A percentile compares a stretch with the other conserved stretches of the same genome.
phyloP scores from a whole-genome alignment of 2,329 filamentous ascomycete genomes.

The Pseudovirgaria hyperparasitica region DNA sequence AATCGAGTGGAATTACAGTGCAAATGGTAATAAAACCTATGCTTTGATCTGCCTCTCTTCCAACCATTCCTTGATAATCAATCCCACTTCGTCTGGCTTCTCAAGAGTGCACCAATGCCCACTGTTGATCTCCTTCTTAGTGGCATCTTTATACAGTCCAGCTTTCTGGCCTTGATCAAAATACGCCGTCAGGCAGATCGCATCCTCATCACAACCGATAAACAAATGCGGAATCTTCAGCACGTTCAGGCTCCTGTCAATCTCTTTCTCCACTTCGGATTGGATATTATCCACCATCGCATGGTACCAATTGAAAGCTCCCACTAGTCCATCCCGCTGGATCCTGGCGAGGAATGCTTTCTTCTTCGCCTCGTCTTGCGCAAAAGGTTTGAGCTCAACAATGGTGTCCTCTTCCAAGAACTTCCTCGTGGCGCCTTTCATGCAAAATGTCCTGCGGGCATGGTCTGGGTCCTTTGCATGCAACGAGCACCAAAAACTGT shows the following conservation, averaged over 20 bases:
- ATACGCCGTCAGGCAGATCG: slow-evolving; percentile 19
- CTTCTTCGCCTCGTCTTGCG: slow-evolving; percentile 16
- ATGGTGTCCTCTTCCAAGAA: too few relatives aligned
- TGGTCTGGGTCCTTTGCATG: too few relatives aligned
- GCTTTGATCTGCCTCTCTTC: too few relatives aligned
- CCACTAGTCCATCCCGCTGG: slow-evolving; percentile 19
- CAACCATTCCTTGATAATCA: too few relatives aligned
- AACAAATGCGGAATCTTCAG: slow-evolving; percentile 26
- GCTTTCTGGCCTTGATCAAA: slow-evolving; percentile 15
- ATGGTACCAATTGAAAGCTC: slow-evolving; percentile 26
- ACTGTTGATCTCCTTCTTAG: too few relatives aligned
- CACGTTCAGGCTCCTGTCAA: slow-evolving; percentile 9
- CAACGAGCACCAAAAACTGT: slow-evolving; percentile 22
- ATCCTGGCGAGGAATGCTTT: slow-evolving; percentile 23
- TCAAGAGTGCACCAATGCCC: too few relatives aligned
- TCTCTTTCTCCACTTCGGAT: slow-evolving; percentile 14
- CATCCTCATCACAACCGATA: slow-evolving; percentile 19
- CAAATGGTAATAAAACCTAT: too few relatives aligned
- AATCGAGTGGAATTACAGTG: too few relatives aligned
- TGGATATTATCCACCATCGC: slow-evolving; percentile 14
- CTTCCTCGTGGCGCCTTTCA: slow-evolving; percentile 3
- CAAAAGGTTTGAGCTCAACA: slow-evolving; percentile 23
- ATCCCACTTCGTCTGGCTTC: too few relatives aligned
- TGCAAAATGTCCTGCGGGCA: slow-evolving; percentile 17
- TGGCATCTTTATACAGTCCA: slow-evolving; percentile 20